Percentiles rank a stretch among this genome's conserved stretches.
These are phyloP conservation scores for Yamadazyma kanchanaburiensis DNA, from an alignment of 1,139 yeast genomes.

Conservation along the genomic window DNA sequence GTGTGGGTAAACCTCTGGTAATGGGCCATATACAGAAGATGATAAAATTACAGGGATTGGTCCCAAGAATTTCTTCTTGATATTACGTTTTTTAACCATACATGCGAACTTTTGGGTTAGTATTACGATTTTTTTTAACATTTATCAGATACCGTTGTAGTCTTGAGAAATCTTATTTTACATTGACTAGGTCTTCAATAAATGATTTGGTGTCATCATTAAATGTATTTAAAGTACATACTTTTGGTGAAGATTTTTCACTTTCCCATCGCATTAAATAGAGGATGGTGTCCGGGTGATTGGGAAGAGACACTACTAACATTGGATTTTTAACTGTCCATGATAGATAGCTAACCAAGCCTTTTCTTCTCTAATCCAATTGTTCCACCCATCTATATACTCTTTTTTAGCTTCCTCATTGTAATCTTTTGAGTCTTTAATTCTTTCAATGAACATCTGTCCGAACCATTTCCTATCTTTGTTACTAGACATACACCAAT, in stretches of 20 bases:
- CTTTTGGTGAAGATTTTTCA: no score
- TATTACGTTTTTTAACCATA: conserved; percentile 14
- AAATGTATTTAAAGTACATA: no score
- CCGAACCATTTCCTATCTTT: conserved; percentile 1
- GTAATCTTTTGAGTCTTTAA: neutral
- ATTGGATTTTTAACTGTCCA: neutral
- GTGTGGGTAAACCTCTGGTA: conserved; percentile 50
- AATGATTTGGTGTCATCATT: conserved; percentile 6
- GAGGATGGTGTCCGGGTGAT: no score
- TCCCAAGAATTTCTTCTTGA: conserved; percentile 25
- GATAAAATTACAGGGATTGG: conserved; percentile 51
- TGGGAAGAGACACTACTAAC: no score
- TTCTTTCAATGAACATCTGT: conserved; percentile 1
- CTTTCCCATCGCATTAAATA: no score
- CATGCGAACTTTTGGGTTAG: conserved; percentile 4
- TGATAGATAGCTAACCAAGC: neutral
- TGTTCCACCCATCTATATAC: neutral
- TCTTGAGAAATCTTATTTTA: conserved; percentile 83
- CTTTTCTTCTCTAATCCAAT: conserved; percentile 1
- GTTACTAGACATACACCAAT: conserved; percentile 1
- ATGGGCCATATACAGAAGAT: conserved; percentile 25
- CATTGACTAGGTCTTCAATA: conserved; percentile 26
- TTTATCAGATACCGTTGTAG: conserved; percentile 99
- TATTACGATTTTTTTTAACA: conserved; percentile 1
- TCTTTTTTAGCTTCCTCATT: neutral